Conservation (phyloP, 768 basidiomycete species). For the Mycena belliarum region DNA sequence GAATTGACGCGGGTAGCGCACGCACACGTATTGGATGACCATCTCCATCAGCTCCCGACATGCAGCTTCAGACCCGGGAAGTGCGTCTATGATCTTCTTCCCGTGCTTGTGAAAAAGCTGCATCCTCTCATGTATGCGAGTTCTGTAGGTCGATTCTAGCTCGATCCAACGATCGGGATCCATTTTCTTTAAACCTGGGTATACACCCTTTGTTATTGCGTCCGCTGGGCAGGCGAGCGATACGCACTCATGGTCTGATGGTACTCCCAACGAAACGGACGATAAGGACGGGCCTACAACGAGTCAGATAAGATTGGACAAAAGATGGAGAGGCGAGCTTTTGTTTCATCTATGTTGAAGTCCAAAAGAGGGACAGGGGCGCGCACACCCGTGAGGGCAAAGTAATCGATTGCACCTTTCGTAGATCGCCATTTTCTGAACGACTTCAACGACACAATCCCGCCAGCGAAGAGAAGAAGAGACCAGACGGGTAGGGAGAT, state of each 20-base stretch:
- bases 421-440: not conserved
- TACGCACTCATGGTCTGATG: constrained; percentile 55
- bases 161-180: constrained; percentile 62
- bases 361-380: constrained; percentile 40
- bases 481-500: not conserved
- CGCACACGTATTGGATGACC: constrained; percentile 56
- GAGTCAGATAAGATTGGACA: too few species aligned
- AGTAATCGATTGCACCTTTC: constrained; percentile 32
- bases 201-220: too few species aligned
- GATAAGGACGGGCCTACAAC: constrained; percentile 54
- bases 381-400: constrained; percentile 45
- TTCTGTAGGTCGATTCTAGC: constrained; percentile 51
- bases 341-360: constrained; percentile 40
- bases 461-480: constrained; percentile 1
- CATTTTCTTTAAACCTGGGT: constrained; percentile 44
- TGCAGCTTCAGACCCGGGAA: constrained; percentile 50
- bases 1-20: constrained; percentile 58
- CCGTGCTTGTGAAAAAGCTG: constrained; percentile 40
- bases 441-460: not conserved
- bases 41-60: constrained; percentile 56
- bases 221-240: not conserved
- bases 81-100: constrained; percentile 41
- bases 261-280: constrained; percentile 57
- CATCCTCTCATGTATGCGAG: constrained; percentile 44
- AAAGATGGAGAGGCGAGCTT: too few species aligned